Evolutionary conservation across 2,329 filamentous ascomycete genomes (phyloP), one percentile per base, ranked within the genome.

Genomic region (Cladophialophora chaetospira): DNA sequence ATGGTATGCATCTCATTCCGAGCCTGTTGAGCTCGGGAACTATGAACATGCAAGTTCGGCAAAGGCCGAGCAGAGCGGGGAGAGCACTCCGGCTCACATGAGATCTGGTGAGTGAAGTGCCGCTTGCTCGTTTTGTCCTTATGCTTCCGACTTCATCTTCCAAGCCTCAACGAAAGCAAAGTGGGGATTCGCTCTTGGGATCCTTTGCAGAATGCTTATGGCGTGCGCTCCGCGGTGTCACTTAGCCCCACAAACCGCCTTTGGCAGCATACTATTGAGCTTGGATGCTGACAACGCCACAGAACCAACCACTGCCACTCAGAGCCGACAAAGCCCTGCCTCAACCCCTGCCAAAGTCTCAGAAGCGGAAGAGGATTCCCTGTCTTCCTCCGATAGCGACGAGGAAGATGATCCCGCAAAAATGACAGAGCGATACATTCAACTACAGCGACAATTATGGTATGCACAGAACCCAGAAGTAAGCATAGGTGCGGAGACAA

Each of bases 1-100:
- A 66, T 96, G 91, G 90, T 80, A 97, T 52, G 89, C 91, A n/a
- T 78, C 89, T 63, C 84, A 94, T 69, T 89, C 87, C 65, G 75
- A 80, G 11, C 75, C 79, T 61, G 82, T 85, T 1, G 87, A 92
- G 65, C 78, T 93, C 31, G 88, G 88, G 4, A 80, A 84, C 44
- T 95, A 94, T 70, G 85, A 88, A 17, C 79, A 77, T 55, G 50
- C 36, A 8, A 6, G 26, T 21, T 35, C 33, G 2, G 10, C 21
- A n/a, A 57, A 44, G 38, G 21, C 46, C 31, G 42, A 11, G 38
- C 17, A 49, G 17, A 63, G 55, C 19, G 58, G 58, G 38, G 29
- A 40, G 19, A 57, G 23, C 25, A 62, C 57, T 4, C 60, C 57
- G 26, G 21, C 50, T 38, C 52, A 46, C 17, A n/a, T 17, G 15